Base-by-base conservation (phyloP, 306 rosid species). In the Trifolium repens region DNA sequence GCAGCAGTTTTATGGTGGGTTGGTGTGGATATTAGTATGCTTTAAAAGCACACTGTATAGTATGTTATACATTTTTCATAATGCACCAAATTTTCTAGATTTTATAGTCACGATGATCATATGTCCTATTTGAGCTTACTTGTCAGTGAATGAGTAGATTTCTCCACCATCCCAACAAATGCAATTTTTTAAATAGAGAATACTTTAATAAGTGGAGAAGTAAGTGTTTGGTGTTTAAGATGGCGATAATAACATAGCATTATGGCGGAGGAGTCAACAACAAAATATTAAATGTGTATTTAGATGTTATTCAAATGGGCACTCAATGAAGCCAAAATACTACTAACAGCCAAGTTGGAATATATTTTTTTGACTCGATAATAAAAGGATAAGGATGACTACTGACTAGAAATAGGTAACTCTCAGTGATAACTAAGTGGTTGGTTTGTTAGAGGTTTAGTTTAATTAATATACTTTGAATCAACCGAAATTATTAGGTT, bases 221-320 rank as follows among this genome's bases (percentile, higher is more conserved):
- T 27, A 6, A 54, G 22, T 27, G 3, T 72, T n/a, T 46, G 75
- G 47, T 39, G 24, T 66, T 15, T 24, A 62, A 78, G 47, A 27
- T 39, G 52, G 17, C 15, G 67, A 71, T 55, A 37, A 61, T 12
- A 78, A 15, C 35, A 4, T 59, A 6, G 7, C 32, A 52, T 16
- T 46, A 46, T 46, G 52, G 16, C 22, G 57, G 22, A 15, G 9
- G 57, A 50, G 57, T n/a, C 57, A 50, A 50, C 22, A 50, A 5
- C 9, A 15, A 6, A 19, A n/a, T 50, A 5, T 50, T 50, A 19
- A 19, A 55, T 54, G 32, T 54, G 61, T 54, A 22, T 9, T 16
- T 9, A 6, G 3, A 62, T 27, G 19, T 62, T 62, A 62, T 9
- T 22, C 42, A 34, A 34, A 39, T 39, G 35, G 1, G 26, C 46